Conservation (phyloP, 2,329 filamentous ascomycete genomes). For the Venturia asperata region DNA sequence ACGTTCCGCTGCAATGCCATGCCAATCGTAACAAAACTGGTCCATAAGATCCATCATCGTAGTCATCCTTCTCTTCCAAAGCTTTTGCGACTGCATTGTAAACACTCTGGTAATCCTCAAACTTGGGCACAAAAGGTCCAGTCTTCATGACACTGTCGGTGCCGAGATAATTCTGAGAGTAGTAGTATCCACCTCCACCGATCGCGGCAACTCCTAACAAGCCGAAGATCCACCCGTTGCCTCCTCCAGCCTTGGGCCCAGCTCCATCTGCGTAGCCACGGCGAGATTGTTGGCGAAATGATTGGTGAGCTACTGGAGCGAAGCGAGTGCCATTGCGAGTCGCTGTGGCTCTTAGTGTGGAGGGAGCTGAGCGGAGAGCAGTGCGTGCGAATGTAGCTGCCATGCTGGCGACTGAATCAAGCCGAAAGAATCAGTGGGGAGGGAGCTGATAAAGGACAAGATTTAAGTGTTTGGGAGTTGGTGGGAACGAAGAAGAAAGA, state of each 20-base stretch:
- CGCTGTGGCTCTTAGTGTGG: conserved; percentile 22
- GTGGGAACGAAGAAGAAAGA: neutral
- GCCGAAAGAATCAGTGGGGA: neutral
- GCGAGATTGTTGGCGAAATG: conserved; percentile 66
- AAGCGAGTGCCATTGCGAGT: conserved; percentile 38
- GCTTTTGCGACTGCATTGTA: conserved; percentile 78
- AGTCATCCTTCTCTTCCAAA: conserved; percentile 84
- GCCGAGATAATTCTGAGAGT: conserved; percentile 3
- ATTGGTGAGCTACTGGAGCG: conserved; percentile 51
- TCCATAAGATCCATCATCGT: conserved; percentile 94
- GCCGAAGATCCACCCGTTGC: conserved; percentile 32
- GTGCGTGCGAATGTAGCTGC: conserved; percentile 17
- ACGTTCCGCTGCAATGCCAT: conserved; percentile 88
- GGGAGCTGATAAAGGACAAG: neutral
- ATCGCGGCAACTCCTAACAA: conserved; percentile 31
- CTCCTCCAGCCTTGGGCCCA: conserved; percentile 40
- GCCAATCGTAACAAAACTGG: conserved; percentile 84
- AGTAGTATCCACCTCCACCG: conserved; percentile 24
- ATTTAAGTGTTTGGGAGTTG: neutral
- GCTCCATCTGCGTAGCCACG: conserved; percentile 65
- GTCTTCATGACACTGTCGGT: conserved; percentile 36
- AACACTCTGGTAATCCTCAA: conserved; percentile 89
- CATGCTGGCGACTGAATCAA: neutral
- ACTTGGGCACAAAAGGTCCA: conserved; percentile 60
- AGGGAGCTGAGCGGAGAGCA: conserved; percentile 13